Conservation (phyloP, 192 early-diverging fungal species). For the Spizellomyces sp. region DNA sequence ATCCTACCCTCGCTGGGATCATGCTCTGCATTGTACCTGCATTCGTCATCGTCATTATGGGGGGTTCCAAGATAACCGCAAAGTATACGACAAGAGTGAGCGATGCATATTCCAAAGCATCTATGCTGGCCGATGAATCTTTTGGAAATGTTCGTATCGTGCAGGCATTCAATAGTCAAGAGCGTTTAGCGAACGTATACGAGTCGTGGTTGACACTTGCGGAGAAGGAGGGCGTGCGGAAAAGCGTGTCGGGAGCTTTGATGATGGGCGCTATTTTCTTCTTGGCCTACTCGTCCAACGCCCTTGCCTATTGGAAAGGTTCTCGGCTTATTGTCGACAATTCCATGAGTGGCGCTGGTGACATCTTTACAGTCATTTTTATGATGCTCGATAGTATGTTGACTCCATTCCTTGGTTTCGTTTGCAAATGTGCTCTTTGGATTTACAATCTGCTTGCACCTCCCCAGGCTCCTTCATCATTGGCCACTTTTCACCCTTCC, state of each 20-base stretch:
- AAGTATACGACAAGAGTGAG: constrained; percentile 20
- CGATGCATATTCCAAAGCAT: constrained; percentile 73
- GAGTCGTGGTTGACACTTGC: constrained; percentile 48
- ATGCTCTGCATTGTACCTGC: constrained; percentile 74
- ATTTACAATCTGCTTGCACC: neutral
- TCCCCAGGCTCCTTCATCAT: constrained; percentile 9
- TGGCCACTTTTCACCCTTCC: constrained; percentile 14
- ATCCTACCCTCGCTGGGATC: constrained; percentile 73
- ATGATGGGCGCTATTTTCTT: constrained; percentile 11
- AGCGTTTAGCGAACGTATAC: constrained; percentile 41
- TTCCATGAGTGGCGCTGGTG: neutral
- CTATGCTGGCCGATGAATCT: constrained; percentile 74
- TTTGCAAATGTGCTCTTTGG: neutral
- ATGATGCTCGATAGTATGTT: neutral
- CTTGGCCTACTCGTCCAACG: constrained; percentile 11
- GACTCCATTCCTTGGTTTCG: neutral
- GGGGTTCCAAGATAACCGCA: neutral
- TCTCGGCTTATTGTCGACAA: neutral
- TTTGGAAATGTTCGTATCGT: constrained; percentile 73
- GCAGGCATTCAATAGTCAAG: constrained; percentile 22
- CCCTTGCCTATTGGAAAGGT: constrained; percentile 9
- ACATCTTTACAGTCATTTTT: constrained; percentile 6
- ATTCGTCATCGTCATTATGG: constrained; percentile 42
- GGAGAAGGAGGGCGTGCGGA: constrained; percentile 69
- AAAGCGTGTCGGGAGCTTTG: constrained; percentile 54